Evolutionary conservation across 805 yeast species (phyloP).

Genomic region (Candida cerambycidarum): DNA sequence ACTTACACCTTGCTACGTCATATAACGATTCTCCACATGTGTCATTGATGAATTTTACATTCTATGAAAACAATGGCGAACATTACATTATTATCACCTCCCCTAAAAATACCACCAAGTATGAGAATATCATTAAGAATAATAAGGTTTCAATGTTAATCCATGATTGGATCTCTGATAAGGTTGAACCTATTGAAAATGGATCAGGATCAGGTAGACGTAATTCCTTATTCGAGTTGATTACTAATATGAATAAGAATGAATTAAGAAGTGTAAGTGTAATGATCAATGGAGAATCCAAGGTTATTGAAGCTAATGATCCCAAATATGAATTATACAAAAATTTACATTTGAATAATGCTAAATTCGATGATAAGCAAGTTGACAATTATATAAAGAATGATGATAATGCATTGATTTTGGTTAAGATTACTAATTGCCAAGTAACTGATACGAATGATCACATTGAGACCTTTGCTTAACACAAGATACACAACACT

Average conservation of each 20-base stretch:
- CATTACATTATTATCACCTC: slow-evolving; percentile 71
- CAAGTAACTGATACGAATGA: slow-evolving; percentile 79
- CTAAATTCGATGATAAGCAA: slow-evolving; percentile 70
- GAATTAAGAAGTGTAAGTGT: slow-evolving; percentile 81
- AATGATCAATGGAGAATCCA: slow-evolving; percentile 73
- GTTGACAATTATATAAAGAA: slow-evolving; percentile 48
- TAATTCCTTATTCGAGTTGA: slow-evolving; percentile 46
- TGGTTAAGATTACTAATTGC: slow-evolving; percentile 64
- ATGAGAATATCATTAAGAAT: slow-evolving; percentile 63
- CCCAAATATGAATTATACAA: slow-evolving; percentile 60
- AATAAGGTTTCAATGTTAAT: slow-evolving; percentile 79
- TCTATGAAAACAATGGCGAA: slow-evolving; percentile 40
- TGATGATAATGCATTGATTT: slow-evolving; percentile 63
- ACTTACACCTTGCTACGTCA: slow-evolving; percentile 84
- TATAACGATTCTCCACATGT: slow-evolving; percentile 77
- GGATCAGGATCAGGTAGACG: slow-evolving; percentile 17
- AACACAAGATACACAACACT: no score
- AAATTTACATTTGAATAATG: slow-evolving; percentile 56
- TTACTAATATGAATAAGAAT: slow-evolving; percentile 74
- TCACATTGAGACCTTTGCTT: slow-evolving; percentile 41
- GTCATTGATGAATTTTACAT: slow-evolving; percentile 87
- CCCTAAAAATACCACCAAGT: slow-evolving; percentile 70
- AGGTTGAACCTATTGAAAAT: slow-evolving; percentile 9
- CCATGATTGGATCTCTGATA: slow-evolving; percentile 85
- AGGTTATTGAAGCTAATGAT: slow-evolving; percentile 41